These are phyloP conservation scores for Entomortierella parvispora DNA, from an alignment of 192 early-diverging fungal species.

Conservation along the genomic window DNA sequence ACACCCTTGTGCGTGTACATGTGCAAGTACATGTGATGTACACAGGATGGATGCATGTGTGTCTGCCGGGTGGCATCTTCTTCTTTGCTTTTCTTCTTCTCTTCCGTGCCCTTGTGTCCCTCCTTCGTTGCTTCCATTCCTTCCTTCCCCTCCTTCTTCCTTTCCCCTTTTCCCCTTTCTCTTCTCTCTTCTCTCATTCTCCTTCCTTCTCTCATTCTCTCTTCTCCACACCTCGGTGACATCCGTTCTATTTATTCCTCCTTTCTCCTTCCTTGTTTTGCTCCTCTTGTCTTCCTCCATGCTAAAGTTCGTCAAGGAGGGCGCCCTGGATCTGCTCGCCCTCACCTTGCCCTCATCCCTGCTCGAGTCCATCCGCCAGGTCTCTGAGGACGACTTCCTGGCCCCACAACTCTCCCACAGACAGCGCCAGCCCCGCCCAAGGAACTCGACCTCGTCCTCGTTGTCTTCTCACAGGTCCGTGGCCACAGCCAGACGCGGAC, in stretches of 20 bases:
- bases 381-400: conserved; percentile 47
- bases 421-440: conserved; percentile 25
- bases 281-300: neutral
- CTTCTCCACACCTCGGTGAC: neutral
- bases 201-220: neutral
- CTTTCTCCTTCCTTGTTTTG: neutral
- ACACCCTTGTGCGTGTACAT: too few relatives aligned
- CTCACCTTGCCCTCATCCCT: conserved; percentile 31
- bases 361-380: conserved; percentile 45
- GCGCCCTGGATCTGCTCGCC: conserved; percentile 35
- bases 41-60: too few relatives aligned
- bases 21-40: too few relatives aligned
- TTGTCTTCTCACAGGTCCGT: neutral
- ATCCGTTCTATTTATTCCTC: neutral
- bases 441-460: neutral
- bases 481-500: conserved; percentile 13
- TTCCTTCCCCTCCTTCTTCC: neutral
- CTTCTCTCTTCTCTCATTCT: too few relatives aligned
- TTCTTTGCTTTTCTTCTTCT: too few relatives aligned
- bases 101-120: too few relatives aligned
- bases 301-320: conserved; percentile 50
- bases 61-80: too few relatives aligned
- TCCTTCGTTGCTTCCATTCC: neutral
- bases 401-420: conserved; percentile 6
- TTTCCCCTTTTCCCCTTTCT: neutral